A percentile compares a stretch with the other conserved stretches of the same genome.
Conservation (phyloP, 2,329 filamentous ascomycete genomes). For the Venturia oleaginea region DNA sequence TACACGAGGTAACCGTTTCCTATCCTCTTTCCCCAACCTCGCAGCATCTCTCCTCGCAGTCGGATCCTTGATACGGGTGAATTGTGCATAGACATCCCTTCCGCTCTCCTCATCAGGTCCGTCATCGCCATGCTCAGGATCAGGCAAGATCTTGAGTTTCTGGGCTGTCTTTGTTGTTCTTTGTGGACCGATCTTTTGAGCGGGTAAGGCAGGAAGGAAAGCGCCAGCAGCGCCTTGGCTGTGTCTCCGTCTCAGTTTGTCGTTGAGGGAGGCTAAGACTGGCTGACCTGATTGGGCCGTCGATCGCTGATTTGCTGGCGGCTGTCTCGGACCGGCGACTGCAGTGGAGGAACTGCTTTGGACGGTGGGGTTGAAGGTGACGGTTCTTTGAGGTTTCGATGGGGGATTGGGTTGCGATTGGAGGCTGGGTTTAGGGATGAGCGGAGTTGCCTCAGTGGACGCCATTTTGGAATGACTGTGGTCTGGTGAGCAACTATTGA, state of each 20-base stretch:
- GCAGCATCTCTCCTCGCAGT: conserved; percentile 88
- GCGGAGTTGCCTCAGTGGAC: conserved; percentile 15
- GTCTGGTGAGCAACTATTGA: background rate
- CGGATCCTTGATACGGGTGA: conserved; percentile 94
- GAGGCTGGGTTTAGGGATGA: conserved; percentile 16
- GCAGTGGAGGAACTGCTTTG: conserved; percentile 31
- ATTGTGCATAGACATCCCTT: conserved; percentile 93
- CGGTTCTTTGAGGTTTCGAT: conserved; percentile 47
- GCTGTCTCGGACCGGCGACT: conserved; percentile 22
- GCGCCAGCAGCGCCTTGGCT: conserved; percentile 58
- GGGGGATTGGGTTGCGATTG: conserved; percentile 7
- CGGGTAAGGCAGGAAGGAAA: conserved; percentile 34
- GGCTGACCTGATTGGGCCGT: conserved; percentile 18
- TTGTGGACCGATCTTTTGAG: conserved; percentile 80
- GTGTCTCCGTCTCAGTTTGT: conserved; percentile 76
- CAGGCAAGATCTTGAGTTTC: conserved; percentile 94
- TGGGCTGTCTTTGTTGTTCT: conserved; percentile 91
- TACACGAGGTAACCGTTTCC: conserved; percentile 76
- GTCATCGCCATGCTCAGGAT: conserved; percentile 73
- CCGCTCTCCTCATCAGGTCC: conserved; percentile 79
- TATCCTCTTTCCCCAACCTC: conserved; percentile 83
- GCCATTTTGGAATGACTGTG: conserved; percentile 1
- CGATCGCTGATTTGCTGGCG: conserved; percentile 9
- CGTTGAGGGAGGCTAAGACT: conserved; percentile 66
- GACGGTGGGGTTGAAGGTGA: conserved; percentile 65